These are phyloP conservation scores for Uronychia setigera DNA, from an alignment of 73 alveolate species.

Conservation along the genomic window DNA sequence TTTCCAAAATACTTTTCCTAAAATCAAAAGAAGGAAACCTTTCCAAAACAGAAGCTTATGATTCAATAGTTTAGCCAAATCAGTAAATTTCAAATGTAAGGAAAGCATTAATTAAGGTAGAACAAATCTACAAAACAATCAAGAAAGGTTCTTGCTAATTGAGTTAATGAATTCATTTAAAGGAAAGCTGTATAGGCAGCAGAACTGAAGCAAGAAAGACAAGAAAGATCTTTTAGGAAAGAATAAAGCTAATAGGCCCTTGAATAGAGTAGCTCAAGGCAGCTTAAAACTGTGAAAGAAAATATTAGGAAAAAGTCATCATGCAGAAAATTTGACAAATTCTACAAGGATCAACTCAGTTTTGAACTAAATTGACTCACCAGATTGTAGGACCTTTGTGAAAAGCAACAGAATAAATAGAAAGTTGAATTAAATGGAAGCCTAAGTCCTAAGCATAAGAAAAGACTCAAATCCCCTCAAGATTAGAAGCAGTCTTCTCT, in stretches of 20 bases:
- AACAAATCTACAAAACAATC: background rate
- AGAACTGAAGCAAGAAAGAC: background rate
- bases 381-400: background rate
- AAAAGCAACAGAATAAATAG: background rate
- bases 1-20: background rate
- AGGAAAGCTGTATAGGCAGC: background rate
- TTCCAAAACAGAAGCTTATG: background rate
- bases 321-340: background rate
- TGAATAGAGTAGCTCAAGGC: background rate
- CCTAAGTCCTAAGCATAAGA: background rate
- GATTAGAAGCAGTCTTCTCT: background rate
- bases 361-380: background rate
- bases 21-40: background rate
- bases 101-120: too few relatives aligned
- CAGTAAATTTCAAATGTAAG: background rate
- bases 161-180: background rate
- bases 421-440: background rate
- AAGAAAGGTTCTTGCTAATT: background rate
- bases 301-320: background rate
- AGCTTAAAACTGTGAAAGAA: background rate
- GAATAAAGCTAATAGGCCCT: background rate
- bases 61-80: background rate
- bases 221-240: too few relatives aligned
- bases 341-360: background rate
- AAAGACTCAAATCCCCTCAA: background rate